Evolutionary conservation across 352 stramenopile species (phyloP), one percentile per base, ranked within the genome.

Genomic region (Peronospora belbahrii): DNA sequence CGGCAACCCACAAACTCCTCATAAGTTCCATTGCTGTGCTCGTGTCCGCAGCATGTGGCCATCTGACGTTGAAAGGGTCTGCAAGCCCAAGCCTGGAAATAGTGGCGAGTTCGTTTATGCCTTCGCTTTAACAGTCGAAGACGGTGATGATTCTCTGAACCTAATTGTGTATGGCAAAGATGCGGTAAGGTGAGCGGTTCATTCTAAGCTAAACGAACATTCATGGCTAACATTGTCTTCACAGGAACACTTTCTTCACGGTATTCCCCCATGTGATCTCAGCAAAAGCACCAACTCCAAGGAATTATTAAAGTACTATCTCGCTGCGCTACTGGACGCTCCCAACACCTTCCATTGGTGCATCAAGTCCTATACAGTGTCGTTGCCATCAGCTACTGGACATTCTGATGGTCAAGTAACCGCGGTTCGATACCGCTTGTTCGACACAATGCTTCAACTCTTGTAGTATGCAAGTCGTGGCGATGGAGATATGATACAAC

Each of bases 151-250:
- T 9, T 54, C 61, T 25, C 52, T 90, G 15, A 77, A 84, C 32
- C 63, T 74, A 27, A 88, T 88, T 56, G 62, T 83, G 4, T 70
- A 88, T 48, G 75, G 75, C 17, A 69, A 67, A 34, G 75, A 90
- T 34, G 78, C 74, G 54, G 78, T 90, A 65, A 52, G n/a, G 73
- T 64, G 4, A 47, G 24, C 5, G 18, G 4, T 11, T 20, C 9
- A 38, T 15, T 14, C 18, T 23, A n/a, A 28, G 19, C n/a, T 8
- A 38, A 35, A 24, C 6, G n/a, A 44, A 20, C 14, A 4, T 33
- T 32, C 7, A 44, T 42, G 24, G 13, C 7, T 56, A 14, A 27
- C 1, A 25, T n/a, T 48, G 7, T 23, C 6, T 33, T 42, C 5
- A 42, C 31, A 89, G 78, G 75, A 85, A 33, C 50, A 75, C 33